These are phyloP conservation scores for Vigna nakashimae DNA, from an alignment of 306 rosid genomes.

Conservation along the genomic window DNA sequence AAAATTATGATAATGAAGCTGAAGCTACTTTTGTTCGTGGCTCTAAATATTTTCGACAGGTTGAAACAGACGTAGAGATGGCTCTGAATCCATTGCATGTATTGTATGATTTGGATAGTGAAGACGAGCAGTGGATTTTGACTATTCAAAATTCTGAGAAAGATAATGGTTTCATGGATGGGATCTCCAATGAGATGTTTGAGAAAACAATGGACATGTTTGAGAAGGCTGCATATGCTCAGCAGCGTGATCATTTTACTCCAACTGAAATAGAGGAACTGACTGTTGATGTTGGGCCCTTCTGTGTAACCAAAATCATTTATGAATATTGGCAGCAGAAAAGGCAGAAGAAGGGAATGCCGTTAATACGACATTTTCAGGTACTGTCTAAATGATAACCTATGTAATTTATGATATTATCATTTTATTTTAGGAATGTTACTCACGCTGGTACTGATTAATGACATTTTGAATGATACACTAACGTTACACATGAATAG, in stretches of 20 bases:
- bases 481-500: conserved; percentile 6
- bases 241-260: conserved; percentile 63
- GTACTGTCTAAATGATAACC: conserved; percentile 45
- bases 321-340: conserved; percentile 71
- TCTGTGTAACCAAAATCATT: conserved; percentile 50
- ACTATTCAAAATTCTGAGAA: conserved; percentile 49
- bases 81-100: conserved; percentile 71
- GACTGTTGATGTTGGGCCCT: conserved; percentile 51
- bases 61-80: conserved; percentile 77
- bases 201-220: conserved; percentile 72
- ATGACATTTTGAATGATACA: background rate
- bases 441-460: background rate
- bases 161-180: conserved; percentile 42
- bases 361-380: conserved; percentile 84
- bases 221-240: conserved; percentile 81
- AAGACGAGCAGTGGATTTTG: conserved; percentile 72
- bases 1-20: conserved; percentile 60
- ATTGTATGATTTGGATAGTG: conserved; percentile 88
- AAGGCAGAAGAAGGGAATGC: conserved; percentile 71
- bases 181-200: conserved; percentile 60
- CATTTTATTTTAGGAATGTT: background rate
- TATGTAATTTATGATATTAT: background rate
- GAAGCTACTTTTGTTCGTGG: conserved; percentile 60
- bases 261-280: conserved; percentile 71
- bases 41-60: conserved; percentile 69